These are phyloP conservation scores for Parathielavia appendiculata DNA, from an alignment of 495 filamentous ascomycete species.

Conservation along the genomic window DNA sequence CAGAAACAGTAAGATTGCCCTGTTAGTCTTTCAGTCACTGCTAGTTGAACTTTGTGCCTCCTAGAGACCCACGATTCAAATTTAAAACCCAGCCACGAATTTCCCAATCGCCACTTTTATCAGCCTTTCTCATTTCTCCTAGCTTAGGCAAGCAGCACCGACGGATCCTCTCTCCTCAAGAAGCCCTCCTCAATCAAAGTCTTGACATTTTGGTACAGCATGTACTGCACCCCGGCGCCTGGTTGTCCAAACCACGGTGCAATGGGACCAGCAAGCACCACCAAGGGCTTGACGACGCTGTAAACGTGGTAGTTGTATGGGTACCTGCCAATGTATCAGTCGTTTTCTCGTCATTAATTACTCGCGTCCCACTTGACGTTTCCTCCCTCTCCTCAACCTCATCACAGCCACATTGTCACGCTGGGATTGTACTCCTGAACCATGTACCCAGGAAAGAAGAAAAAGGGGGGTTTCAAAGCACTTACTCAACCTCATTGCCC, in stretches of 20 bases:
- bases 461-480: not conserved
- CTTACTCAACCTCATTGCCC: constrained; percentile 28
- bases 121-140: too few species aligned
- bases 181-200: constrained; percentile 17
- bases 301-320: constrained; percentile 56
- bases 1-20: too few species aligned
- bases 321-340: constrained; percentile 22
- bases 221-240: constrained; percentile 50
- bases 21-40: too few species aligned
- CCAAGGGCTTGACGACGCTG: constrained; percentile 41
- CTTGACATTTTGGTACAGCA: constrained; percentile 16
- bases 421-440: too few species aligned
- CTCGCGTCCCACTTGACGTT: not conserved
- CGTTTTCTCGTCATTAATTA: not conserved
- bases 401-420: too few species aligned
- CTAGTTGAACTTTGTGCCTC: too few species aligned
- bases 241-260: constrained; percentile 56
- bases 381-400: not conserved
- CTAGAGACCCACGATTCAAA: too few species aligned
- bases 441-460: not conserved
- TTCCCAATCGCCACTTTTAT: too few species aligned
- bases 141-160: constrained; percentile 10
- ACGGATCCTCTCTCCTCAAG: constrained; percentile 21
- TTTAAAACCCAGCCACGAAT: too few species aligned
- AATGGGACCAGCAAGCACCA: constrained; percentile 46